Base-by-base conservation (phyloP, 2,329 filamentous ascomycete species). In the Epichloe brachyelytri region DNA sequence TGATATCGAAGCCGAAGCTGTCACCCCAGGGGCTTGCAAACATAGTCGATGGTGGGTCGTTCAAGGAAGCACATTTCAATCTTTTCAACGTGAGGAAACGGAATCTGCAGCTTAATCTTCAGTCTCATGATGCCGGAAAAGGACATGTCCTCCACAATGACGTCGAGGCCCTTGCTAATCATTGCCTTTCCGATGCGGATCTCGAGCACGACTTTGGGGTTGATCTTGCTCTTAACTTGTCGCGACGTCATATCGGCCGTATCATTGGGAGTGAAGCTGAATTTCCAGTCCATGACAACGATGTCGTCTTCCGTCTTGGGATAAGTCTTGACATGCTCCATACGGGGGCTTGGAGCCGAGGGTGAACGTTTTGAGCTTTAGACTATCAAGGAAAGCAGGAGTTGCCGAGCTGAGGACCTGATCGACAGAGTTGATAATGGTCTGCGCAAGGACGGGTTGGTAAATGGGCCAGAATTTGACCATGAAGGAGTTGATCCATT, bases 381-480 rank as follows among this genome's bases (percentile, higher is more conserved):
- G 71, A 65, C 89, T 95, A 67, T 98, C 93, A 50, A 98, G 75
- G 62, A 98, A 97, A 0, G 85, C 80, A 0, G 93, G 93, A 0
- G 90, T 97, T 2, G 90, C 83, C 0, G 87, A 90, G 63, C 90
- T 96, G 51, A 98, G 75, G 48, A 98, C 89, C 71, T 97, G 93
- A 62, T 98, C 93, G 46, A 97, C 93, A 0, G 90, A 89, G 65
- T 83, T 88, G 68, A 97, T 86, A 60, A 98, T 86, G 20, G 88
- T 94, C 59, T 93, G 82, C 54, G 89, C 91, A 12, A 98, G 79
- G 10, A 97, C 88, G 1, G 93, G 93, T 51, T 93, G 88, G 65
- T 95, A 97, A 62, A 98, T 98, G 55, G 93, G 93, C 93, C 93
- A 98, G 72, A 98, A 98, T 67, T 98, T 98, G 70, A 94, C 82